Evolutionary conservation across 805 yeast species (phyloP), one percentile per base, ranked within the genome.

Genomic region (Candida coleopterorum): DNA sequence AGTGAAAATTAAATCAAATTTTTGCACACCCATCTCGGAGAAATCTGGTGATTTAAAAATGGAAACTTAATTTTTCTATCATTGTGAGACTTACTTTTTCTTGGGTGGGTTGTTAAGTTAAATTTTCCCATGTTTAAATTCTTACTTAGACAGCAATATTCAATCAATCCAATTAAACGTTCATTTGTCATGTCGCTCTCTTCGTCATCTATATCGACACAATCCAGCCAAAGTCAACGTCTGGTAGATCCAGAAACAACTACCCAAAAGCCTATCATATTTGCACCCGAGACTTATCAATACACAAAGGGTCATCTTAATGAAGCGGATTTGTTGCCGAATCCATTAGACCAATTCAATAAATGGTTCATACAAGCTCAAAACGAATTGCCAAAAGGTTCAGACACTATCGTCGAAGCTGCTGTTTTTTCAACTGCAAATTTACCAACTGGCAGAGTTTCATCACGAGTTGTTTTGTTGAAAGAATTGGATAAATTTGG

Each of bases 271-370:
- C 68, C 68, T 10, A 49, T 67, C 35, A 58, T 70, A 49, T 79
- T 86, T 60, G 95, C 95, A 2, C 96, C 95, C 16, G 75, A 81
- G 49, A 85, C 96, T 0, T 84, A 85, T 49, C 97, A 89, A 58
- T 89, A 89, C 60, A 80, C 80, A 40, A 82, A 84, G 53, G 75
- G 67, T 29, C 69, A 75, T 11, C 60, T 88, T 39, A 69, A 72
- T 33, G 79, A 74, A 29, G 40, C 58, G 0, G 77, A 84, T 18
- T 61, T 87, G 10, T 55, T 53, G 9, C 28, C 55, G 6, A 75
- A 76, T 44, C 97, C 97, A 16, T 75, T 86, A 14, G 64, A 62
- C 8, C 95, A 87, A 58, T 93, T 93, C 65, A 76, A 79, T 43
- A 58, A 62, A 36, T 93, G 98, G 98, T 93, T 85, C 55, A 65